phyloP scores from a whole-genome alignment of 108 stramenopile species.

The Cyclotella baltica region DNA sequence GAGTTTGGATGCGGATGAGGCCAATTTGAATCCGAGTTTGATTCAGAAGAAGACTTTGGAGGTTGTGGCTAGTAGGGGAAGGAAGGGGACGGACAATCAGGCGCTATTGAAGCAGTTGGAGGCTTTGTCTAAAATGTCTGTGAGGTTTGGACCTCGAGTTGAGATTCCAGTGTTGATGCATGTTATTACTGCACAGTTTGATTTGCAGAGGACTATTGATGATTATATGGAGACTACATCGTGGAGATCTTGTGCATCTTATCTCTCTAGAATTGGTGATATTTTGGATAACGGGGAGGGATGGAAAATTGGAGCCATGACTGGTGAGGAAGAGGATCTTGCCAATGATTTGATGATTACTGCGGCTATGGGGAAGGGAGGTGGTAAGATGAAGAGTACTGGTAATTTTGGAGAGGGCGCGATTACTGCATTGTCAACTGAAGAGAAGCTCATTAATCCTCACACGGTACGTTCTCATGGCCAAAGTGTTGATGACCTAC shows the following conservation, averaged over 20 bases:
- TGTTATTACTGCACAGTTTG: conserved; percentile 93
- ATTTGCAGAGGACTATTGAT: conserved; percentile 93
- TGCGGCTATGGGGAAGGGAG: conserved; percentile 42
- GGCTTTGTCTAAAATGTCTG: conserved; percentile 79
- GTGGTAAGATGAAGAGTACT: conserved; percentile 73
- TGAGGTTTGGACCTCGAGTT: conserved; percentile 86
- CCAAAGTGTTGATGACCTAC: background rate
- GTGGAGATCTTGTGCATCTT: conserved; percentile 91
- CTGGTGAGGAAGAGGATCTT: conserved; percentile 66
- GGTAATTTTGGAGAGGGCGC: conserved; percentile 74
- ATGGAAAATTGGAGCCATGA: conserved; percentile 68
- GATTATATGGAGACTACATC: conserved; percentile 95
- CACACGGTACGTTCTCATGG: conserved; percentile 53
- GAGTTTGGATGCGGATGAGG: conserved; percentile 65
- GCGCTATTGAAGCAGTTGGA: conserved; percentile 86
- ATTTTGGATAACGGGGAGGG: conserved; percentile 75
- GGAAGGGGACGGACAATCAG: conserved; percentile 85
- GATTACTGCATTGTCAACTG: conserved; percentile 77
- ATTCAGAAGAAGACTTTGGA: conserved; percentile 86
- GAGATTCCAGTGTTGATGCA: conserved; percentile 97
- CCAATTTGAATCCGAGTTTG: conserved; percentile 67
- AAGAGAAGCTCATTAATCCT: conserved; percentile 85
- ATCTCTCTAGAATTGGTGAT: conserved; percentile 79
- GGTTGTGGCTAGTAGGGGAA: conserved; percentile 89
- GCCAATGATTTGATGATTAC: conserved; percentile 73